A percentile compares a stretch with the other conserved stretches of the same genome.
These are phyloP conservation scores for Diplosphaera chodatii DNA, from an alignment of 139 green algal genomes.

Conservation along the genomic window DNA sequence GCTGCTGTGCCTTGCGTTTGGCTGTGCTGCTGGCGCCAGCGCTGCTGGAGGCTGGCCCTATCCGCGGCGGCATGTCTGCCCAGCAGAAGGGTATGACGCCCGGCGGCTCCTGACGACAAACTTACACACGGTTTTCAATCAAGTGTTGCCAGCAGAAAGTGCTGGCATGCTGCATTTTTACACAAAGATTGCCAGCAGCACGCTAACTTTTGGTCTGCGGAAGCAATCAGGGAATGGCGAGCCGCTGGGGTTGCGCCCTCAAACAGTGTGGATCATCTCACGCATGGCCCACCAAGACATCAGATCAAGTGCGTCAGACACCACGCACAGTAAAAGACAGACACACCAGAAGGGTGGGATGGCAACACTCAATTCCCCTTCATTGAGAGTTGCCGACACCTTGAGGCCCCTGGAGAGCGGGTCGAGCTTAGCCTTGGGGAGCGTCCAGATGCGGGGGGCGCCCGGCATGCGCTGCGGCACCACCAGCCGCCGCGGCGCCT, in stretches of 20 bases:
- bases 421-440: not conserved
- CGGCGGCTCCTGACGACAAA: not conserved
- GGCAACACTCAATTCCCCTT: too few species aligned
- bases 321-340: too few species aligned
- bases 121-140: not conserved
- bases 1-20: too few species aligned
- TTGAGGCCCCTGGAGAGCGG: too few species aligned
- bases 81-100: not conserved
- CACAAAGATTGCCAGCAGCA: too few species aligned
- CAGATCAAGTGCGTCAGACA: too few species aligned
- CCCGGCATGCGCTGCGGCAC: slow-evolving; percentile 18
- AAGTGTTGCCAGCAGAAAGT: too few species aligned
- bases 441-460: slow-evolving; percentile 9
- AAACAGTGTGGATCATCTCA: not conserved
- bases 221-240: too few species aligned
- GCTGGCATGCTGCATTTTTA: not conserved
- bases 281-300: too few species aligned
- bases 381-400: too few species aligned
- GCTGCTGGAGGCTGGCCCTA: not conserved
- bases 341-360: too few species aligned
- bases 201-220: too few species aligned
- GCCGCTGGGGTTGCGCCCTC: not conserved
- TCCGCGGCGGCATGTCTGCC: not conserved
- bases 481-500: slow-evolving; percentile 24
- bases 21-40: not conserved